These are phyloP conservation scores for Malassezia japonica DNA, from an alignment of 1,284 basidiomycete genomes.

Conservation along the genomic window DNA sequence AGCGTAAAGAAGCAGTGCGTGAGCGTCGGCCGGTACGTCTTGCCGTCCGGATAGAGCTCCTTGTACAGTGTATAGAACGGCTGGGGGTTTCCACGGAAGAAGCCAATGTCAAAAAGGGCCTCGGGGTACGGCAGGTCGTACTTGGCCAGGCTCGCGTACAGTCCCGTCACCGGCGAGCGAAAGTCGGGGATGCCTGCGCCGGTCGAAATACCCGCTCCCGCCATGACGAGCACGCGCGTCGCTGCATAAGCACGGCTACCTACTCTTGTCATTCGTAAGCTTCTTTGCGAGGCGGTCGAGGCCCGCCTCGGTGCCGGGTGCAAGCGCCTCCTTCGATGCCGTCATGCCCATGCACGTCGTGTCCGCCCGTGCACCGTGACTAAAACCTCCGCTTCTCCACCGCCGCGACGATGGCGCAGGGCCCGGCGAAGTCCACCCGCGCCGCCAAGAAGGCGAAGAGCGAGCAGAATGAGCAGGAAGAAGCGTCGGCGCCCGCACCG, in stretches of 20 bases:
- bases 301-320: not conserved
- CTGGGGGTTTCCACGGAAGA: conserved; percentile 48
- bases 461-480: not conserved
- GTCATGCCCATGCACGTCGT: not conserved
- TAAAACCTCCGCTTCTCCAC: not conserved
- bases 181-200: conserved; percentile 52
- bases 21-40: conserved; percentile 69
- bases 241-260: not conserved
- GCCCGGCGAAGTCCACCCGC: not conserved
- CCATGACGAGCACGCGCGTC: conserved; percentile 50
- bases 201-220: conserved; percentile 54
- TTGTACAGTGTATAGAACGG: conserved; percentile 53
- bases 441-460: not conserved
- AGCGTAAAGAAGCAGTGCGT: conserved; percentile 83
- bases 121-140: conserved; percentile 55
- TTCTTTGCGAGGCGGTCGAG: conserved; percentile 1
- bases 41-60: conserved; percentile 71
- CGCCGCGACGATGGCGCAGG: not conserved
- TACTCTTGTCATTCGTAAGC: conserved; percentile 4
- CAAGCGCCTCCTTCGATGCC: not conserved
- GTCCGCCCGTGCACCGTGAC: not conserved
- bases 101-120: conserved; percentile 54
- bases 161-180: conserved; percentile 52
- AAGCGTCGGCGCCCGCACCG: not conserved
- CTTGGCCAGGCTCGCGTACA: conserved; percentile 54